phyloP scores from a whole-genome alignment of 164 flowering plant genomes.

The Aristolochia fimbriata region DNA sequence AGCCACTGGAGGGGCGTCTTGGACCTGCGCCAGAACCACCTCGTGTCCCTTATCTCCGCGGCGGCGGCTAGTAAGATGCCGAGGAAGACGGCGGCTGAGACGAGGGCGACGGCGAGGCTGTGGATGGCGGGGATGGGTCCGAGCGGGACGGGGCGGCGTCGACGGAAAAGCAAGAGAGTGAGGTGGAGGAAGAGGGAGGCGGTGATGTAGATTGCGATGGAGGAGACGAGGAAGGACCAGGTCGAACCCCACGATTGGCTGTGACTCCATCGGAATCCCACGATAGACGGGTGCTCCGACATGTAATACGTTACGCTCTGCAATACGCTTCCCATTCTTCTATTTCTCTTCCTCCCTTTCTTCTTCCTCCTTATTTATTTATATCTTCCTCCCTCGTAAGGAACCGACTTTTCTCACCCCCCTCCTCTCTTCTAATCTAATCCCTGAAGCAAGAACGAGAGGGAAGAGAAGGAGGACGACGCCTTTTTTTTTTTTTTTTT shows the following conservation, averaged over 20 bases:
- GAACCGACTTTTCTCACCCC: not conserved
- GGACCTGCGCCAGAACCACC: conserved; percentile 69
- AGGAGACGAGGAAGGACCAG: conserved; percentile 64
- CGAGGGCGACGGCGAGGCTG: conserved; percentile 45
- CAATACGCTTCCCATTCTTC: conserved; percentile 1
- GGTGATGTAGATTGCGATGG: conserved; percentile 39
- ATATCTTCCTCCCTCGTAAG: not conserved
- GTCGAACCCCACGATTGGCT: conserved; percentile 64
- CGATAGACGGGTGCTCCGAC: conserved; percentile 64
- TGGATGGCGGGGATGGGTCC: conserved; percentile 69
- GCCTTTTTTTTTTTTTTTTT: no score
- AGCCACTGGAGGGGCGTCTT: conserved; percentile 75
- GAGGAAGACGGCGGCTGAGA: conserved; percentile 48
- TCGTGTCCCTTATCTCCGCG: conserved; percentile 74
- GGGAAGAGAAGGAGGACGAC: no score
- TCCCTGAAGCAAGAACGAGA: no score
- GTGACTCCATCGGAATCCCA: conserved; percentile 67
- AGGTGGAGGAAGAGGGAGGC: conserved; percentile 33
- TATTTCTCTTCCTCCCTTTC: not conserved
- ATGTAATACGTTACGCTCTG: conserved; percentile 31
- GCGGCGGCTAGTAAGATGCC: conserved; percentile 58
- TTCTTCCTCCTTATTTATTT: not conserved
- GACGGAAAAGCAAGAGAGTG: conserved; percentile 18
- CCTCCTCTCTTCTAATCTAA: no score
- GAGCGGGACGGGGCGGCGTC: conserved; percentile 36